Conservation (phyloP, 2,329 filamentous ascomycete genomes). For the Xylariaceae sp. region DNA sequence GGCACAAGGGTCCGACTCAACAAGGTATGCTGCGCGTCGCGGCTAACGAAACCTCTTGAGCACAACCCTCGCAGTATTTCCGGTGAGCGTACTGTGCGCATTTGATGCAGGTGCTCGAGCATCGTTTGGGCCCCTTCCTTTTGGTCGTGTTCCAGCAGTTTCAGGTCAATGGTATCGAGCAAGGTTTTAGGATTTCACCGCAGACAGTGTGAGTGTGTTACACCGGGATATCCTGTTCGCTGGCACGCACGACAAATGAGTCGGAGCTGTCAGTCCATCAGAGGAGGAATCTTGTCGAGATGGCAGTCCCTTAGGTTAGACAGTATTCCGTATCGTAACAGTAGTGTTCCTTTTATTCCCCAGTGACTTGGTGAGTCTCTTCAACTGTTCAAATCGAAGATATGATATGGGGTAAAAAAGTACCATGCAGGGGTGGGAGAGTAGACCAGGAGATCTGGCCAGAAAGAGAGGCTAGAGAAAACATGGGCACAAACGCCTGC, state of each 20-base stretch:
- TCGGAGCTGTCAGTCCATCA: too few species aligned
- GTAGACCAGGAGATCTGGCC: background rate
- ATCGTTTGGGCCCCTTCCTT: background rate
- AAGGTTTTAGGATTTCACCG: constrained; percentile 6
- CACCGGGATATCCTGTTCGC: constrained; percentile 13
- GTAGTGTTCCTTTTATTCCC: too few species aligned
- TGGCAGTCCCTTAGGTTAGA: too few species aligned
- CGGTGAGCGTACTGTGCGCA: constrained; percentile 4
- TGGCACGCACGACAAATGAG: constrained; percentile 2
- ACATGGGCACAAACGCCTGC: background rate
- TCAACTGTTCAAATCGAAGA: background rate
- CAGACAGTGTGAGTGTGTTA: too few species aligned
- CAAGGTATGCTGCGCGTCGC: too few species aligned
- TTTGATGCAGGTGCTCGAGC: background rate
- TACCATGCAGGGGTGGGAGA: constrained; percentile 16
- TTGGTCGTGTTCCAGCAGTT: constrained; percentile 6
- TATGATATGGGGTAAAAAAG: constrained; percentile 15
- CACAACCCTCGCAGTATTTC: too few species aligned
- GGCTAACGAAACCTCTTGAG: too few species aligned
- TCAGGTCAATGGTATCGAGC: constrained; percentile 11
- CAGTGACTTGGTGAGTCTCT: too few species aligned
- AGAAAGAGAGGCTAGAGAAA: background rate
- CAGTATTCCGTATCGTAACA: too few species aligned
- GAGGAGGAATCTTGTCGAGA: too few species aligned
- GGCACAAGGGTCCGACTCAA: too few species aligned